These are phyloP conservation scores for Hemileccinum rubropunctum DNA, from an alignment of 768 basidiomycete species.

Conservation along the genomic window DNA sequence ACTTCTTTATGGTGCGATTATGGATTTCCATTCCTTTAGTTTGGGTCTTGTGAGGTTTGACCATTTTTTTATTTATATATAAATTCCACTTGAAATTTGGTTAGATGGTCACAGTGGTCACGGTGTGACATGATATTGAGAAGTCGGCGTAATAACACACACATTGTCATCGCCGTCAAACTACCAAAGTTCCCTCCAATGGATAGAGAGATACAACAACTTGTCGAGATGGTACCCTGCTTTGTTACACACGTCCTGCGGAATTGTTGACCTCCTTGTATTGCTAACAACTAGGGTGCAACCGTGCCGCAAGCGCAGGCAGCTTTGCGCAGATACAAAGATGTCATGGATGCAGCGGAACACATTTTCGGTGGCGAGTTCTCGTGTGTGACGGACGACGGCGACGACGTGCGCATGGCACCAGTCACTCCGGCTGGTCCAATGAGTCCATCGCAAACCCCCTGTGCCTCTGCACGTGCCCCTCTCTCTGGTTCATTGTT, in stretches of 20 bases:
- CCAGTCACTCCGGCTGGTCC: conserved; percentile 20
- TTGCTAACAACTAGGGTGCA: conserved; percentile 59
- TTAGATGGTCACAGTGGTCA: conserved; percentile 17
- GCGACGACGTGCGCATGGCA: conserved; percentile 52
- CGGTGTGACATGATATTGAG: conserved; percentile 17
- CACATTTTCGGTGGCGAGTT: conserved; percentile 82
- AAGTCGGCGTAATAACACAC: conserved; percentile 17
- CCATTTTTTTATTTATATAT: conserved; percentile 19
- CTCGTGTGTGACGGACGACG: conserved; percentile 56
- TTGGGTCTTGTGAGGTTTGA: conserved; percentile 12
- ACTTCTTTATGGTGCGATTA: neutral
- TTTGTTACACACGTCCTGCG: conserved; percentile 1
- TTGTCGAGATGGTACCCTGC: conserved; percentile 56
- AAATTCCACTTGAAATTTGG: neutral
- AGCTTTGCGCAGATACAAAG: conserved; percentile 76
- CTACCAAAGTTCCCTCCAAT: conserved; percentile 24
- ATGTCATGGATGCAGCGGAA: conserved; percentile 92
- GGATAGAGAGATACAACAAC: conserved; percentile 56
- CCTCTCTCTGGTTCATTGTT: neutral
- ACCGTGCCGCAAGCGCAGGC: conserved; percentile 77
- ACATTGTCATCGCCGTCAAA: conserved; percentile 13
- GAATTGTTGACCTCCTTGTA: conserved; percentile 1
- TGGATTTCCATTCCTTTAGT: conserved; percentile 1
- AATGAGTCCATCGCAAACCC: conserved; percentile 30
- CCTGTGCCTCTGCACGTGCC: conserved; percentile 23